phyloP scores from a whole-genome alignment of 2,329 filamentous ascomycete species.

The Fusarium secorum region DNA sequence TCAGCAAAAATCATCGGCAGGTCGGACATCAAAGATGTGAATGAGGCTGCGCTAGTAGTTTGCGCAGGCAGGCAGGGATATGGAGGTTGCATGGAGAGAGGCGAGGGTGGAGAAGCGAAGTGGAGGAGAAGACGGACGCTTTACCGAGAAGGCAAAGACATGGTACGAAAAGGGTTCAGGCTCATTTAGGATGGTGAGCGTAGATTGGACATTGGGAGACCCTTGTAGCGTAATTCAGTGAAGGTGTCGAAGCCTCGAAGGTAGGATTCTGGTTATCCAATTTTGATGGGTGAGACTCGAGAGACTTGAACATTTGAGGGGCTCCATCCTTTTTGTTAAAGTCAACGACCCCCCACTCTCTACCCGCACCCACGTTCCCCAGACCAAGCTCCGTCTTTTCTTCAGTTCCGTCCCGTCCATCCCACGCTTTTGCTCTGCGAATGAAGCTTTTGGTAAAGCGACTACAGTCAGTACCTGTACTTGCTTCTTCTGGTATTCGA shows the following conservation, averaged over 20 bases:
- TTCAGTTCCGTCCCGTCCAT: conserved; percentile 19
- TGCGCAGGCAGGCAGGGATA: conserved; percentile 32
- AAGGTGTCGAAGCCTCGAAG: background rate
- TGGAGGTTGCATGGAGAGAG: conserved; percentile 25
- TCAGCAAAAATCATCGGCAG: background rate
- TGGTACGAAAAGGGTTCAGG: conserved; percentile 34
- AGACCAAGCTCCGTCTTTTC: conserved; percentile 16
- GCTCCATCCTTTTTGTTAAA: conserved; percentile 26
- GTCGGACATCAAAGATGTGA: conserved; percentile 7
- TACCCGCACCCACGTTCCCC: conserved; percentile 34
- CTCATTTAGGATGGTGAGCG: conserved; percentile 11
- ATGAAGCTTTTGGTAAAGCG: conserved; percentile 2
- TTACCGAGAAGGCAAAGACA: conserved; percentile 29
- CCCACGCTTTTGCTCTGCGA: conserved; percentile 25
- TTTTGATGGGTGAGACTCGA: conserved; percentile 13
- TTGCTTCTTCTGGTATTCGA: conserved; percentile 18
- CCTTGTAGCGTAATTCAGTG: background rate
- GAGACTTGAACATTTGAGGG: background rate
- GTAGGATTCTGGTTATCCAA: background rate
- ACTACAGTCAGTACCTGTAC: conserved; percentile 1
- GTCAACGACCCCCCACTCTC: conserved; percentile 33
- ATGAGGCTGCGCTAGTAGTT: conserved; percentile 39
- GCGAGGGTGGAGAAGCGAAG: conserved; percentile 29
- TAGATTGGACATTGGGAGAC: conserved; percentile 11
- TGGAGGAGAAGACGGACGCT: conserved; percentile 33